phyloP scores from a whole-genome alignment of 2,329 filamentous ascomycete genomes.

The Cladosporium oxysporum region DNA sequence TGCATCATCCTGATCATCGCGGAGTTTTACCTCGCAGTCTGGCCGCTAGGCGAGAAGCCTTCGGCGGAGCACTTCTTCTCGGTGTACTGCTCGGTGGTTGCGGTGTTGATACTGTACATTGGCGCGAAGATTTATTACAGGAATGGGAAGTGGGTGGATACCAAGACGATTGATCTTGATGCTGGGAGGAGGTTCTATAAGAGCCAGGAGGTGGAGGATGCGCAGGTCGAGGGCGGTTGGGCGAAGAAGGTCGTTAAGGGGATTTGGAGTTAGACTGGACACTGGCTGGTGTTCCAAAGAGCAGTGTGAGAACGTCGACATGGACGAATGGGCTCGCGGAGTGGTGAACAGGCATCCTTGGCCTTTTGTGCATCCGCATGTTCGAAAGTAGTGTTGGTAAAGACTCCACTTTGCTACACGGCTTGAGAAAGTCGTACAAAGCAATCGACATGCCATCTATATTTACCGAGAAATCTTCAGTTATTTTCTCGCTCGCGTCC shows the following conservation, averaged over 20 bases:
- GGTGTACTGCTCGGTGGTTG: conserved; percentile 49
- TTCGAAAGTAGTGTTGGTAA: too few species aligned
- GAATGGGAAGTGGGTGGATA: conserved; percentile 40
- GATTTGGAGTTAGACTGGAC: neutral
- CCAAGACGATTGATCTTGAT: conserved; percentile 41
- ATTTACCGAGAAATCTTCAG: too few species aligned
- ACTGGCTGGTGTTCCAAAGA: too few species aligned
- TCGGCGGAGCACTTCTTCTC: conserved; percentile 49
- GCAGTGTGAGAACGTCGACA: too few species aligned
- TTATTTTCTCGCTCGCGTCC: too few species aligned
- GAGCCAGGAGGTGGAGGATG: conserved; percentile 20
- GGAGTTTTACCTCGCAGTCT: conserved; percentile 52
- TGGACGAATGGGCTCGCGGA: too few species aligned
- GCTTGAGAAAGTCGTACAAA: too few species aligned
- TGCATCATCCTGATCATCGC: conserved; percentile 49
- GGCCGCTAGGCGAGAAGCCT: conserved; percentile 41
- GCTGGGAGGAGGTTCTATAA: conserved; percentile 34
- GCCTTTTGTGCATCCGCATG: too few species aligned
- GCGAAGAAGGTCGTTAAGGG: conserved; percentile 3
- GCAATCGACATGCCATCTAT: too few species aligned
- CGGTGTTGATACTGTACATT: conserved; percentile 46
- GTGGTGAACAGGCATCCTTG: too few species aligned
- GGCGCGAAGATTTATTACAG: conserved; percentile 45
- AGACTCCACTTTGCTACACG: too few species aligned
- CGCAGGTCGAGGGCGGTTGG: conserved; percentile 22